Evolutionary conservation across 108 stramenopile genomes (phyloP).

Genomic region (Stephanodiscus minutulus): DNA sequence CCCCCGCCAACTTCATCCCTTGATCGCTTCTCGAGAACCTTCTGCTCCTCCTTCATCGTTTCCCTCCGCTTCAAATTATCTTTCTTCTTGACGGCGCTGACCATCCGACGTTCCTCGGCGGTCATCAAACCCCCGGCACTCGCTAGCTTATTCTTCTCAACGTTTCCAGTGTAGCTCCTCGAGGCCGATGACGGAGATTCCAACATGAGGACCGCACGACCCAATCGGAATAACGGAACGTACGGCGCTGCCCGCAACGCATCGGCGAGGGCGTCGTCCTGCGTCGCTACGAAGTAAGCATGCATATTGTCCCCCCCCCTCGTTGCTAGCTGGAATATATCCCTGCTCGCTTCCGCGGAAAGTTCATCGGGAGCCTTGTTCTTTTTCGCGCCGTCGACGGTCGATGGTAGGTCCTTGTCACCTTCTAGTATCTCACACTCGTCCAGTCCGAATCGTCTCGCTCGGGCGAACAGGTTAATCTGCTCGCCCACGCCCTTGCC

Average conservation of each 20-base stretch:
- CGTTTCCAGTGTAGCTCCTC: constrained; percentile 36
- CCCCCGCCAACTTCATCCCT: constrained; percentile 34
- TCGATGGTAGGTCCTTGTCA: constrained; percentile 11
- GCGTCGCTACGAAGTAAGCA: constrained; percentile 75
- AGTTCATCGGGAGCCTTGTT: neutral
- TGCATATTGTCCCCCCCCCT: constrained; percentile 39
- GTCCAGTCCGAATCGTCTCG: constrained; percentile 58
- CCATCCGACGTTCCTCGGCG: constrained; percentile 58
- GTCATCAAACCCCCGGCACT: constrained; percentile 55
- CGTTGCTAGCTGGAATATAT: constrained; percentile 42
- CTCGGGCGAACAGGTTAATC: constrained; percentile 31
- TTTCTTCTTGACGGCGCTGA: constrained; percentile 45
- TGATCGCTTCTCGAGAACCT: constrained; percentile 34
- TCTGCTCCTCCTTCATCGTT: constrained; percentile 29
- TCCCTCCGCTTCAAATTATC: constrained; percentile 31
- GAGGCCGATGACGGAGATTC: constrained; percentile 77
- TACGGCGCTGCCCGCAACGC: constrained; percentile 50
- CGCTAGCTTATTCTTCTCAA: constrained; percentile 66
- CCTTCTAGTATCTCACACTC: constrained; percentile 61
- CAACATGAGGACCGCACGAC: constrained; percentile 70
- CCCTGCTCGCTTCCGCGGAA: constrained; percentile 45
- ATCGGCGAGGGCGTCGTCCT: constrained; percentile 73
- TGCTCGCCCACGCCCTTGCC: constrained; percentile 1
- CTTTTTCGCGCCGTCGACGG: constrained; percentile 15
- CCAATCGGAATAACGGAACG: constrained; percentile 70